phyloP scores from a whole-genome alignment of 31 red algal genomes.

The Bonnemaisonia californica region DNA sequence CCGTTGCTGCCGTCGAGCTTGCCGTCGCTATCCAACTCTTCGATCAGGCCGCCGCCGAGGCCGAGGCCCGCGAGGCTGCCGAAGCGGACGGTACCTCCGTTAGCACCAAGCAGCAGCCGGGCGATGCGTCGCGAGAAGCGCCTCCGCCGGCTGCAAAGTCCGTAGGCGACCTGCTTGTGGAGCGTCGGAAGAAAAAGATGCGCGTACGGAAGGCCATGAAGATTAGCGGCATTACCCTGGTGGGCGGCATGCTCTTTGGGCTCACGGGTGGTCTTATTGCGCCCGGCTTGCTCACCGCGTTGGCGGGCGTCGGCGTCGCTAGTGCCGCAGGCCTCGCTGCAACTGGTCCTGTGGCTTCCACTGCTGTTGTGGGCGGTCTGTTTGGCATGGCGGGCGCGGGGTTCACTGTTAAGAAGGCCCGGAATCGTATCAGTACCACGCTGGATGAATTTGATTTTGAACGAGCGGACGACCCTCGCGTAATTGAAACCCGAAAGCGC shows the following conservation, averaged over 20 bases:
- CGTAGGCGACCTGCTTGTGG: constrained; percentile 42
- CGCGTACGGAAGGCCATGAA: constrained; percentile 68
- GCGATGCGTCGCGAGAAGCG: not conserved
- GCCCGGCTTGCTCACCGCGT: constrained; percentile 71
- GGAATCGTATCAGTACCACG: constrained; percentile 62
- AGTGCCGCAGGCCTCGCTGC: constrained; percentile 81
- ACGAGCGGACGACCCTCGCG: constrained; percentile 52
- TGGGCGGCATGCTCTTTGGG: constrained; percentile 91
- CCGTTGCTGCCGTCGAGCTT: constrained; percentile 76
- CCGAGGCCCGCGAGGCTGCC: not conserved
- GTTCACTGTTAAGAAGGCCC: constrained; percentile 86
- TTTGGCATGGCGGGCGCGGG: constrained; percentile 87
- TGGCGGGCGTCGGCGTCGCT: constrained; percentile 84
- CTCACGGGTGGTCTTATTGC: constrained; percentile 93
- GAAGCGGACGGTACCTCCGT: not conserved
- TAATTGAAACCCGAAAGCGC: constrained; percentile 43
- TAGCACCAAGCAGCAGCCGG: not conserved
- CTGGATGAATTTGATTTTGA: constrained; percentile 93
- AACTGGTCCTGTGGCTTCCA: constrained; percentile 77
- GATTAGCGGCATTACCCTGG: constrained; percentile 86
- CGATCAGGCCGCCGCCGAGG: constrained; percentile 29
- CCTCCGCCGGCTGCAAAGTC: constrained; percentile 2
- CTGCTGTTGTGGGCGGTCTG: constrained; percentile 84
- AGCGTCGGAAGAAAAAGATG: constrained; percentile 53
- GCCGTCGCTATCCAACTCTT: constrained; percentile 81